phyloP scores from a whole-genome alignment of 2,329 filamentous ascomycete species.

The Alternaria sp. region DNA sequence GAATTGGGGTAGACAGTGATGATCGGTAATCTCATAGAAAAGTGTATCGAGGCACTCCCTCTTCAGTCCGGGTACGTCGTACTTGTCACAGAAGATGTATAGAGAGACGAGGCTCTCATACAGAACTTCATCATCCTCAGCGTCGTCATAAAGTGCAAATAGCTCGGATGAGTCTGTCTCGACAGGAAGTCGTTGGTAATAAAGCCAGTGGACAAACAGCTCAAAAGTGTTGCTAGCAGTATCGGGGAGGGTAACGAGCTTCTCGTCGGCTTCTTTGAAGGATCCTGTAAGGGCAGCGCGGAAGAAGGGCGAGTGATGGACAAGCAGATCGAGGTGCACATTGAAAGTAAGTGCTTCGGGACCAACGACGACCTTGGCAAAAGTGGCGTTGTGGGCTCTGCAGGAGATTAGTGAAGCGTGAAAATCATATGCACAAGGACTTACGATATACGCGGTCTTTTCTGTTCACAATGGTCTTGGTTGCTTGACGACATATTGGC shows the following conservation, averaged over 20 bases:
- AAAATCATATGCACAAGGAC: not conserved
- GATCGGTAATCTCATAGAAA: not conserved
- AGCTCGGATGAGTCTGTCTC: not conserved
- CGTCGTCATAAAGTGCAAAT: not conserved
- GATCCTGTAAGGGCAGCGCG: not conserved
- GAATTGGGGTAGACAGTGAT: not conserved
- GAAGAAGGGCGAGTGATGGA: slow-evolving; percentile 1
- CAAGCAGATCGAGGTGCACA: not conserved
- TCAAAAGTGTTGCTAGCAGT: not conserved
- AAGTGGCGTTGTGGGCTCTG: not conserved
- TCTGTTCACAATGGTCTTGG: not conserved
- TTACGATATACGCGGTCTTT: not conserved
- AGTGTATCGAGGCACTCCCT: not conserved
- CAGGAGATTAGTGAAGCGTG: not conserved
- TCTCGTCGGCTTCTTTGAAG: not conserved
- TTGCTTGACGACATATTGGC: not conserved
- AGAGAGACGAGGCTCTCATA: not conserved
- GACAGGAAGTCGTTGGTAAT: not conserved
- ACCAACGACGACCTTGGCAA: not conserved
- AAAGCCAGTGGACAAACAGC: not conserved
- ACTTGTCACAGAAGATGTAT: not conserved
- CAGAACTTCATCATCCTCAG: not conserved
- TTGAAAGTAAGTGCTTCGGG: not conserved
- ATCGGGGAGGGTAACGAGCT: not conserved
- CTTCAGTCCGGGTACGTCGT: not conserved